Evolutionary conservation across 345 rosid species (phyloP).

Genomic region (Trapa bicornis): DNA sequence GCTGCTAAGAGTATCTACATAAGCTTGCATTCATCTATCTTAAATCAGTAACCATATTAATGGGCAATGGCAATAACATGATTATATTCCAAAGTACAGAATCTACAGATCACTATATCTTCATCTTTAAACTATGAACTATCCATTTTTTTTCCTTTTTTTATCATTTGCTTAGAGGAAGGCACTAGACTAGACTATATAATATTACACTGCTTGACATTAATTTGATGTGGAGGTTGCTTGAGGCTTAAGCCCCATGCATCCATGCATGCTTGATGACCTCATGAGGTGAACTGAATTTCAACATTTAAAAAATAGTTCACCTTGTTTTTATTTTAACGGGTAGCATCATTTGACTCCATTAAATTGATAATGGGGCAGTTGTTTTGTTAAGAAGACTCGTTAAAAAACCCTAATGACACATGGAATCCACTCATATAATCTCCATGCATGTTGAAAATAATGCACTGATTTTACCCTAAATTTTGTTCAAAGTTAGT

Average conservation of each 20-base stretch:
- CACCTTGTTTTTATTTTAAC: too few relatives aligned
- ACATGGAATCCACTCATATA: not conserved
- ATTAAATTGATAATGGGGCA: not conserved
- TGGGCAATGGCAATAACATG: not conserved
- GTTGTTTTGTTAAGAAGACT: not conserved
- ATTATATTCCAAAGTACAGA: not conserved
- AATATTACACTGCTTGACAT: too few relatives aligned
- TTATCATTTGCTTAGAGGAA: not conserved
- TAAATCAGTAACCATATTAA: not conserved
- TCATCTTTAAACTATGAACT: too few relatives aligned
- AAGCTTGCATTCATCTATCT: too few relatives aligned
- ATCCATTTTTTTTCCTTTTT: too few relatives aligned
- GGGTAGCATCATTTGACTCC: not conserved
- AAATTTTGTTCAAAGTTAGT: too few relatives aligned
- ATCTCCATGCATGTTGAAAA: too few relatives aligned
- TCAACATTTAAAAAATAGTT: not conserved
- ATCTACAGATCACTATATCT: too few relatives aligned
- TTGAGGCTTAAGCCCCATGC: not conserved
- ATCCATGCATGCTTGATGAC: not conserved
- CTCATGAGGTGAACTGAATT: not conserved
- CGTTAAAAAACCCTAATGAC: not conserved
- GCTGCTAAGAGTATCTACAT: too few relatives aligned
- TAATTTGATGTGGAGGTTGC: not conserved
- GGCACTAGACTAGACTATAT: too few relatives aligned
- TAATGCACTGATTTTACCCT: too few relatives aligned